These are phyloP conservation scores for Pythium rishiriense DNA, from an alignment of 352 stramenopile genomes.

Conservation along the genomic window DNA sequence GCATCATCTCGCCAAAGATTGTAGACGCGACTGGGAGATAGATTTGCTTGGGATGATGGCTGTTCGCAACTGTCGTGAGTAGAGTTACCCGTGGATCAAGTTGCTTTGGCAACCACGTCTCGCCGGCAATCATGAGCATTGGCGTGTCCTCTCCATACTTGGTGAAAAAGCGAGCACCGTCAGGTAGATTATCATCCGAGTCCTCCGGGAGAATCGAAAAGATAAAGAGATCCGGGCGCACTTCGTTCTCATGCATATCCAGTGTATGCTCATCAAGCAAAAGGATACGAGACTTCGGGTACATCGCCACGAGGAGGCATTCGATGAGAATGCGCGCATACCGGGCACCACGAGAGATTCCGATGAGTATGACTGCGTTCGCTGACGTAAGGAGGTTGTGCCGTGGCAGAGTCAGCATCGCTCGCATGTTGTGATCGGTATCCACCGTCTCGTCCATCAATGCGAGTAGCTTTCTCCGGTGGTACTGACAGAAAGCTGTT, in stretches of 20 bases:
- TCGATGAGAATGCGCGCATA: constrained; percentile 25
- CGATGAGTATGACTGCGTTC: background rate
- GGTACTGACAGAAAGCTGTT: constrained; percentile 6
- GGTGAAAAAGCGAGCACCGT: background rate
- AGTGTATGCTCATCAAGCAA: constrained; percentile 25
- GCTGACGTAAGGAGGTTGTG: background rate
- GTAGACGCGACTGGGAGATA: constrained; percentile 33
- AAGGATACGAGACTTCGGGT: constrained; percentile 20
- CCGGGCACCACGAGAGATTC: constrained; percentile 2
- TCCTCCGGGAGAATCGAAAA: constrained; percentile 30
- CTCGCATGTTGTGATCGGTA: background rate
- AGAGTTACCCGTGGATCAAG: constrained; percentile 3
- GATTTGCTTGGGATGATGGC: background rate
- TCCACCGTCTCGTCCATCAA: constrained; percentile 2
- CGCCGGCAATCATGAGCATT: constrained; percentile 10
- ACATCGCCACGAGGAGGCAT: constrained; percentile 37
- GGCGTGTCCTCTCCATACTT: background rate
- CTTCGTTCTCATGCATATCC: background rate
- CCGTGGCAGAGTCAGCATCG: constrained; percentile 3
- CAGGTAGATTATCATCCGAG: background rate
- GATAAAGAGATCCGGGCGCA: constrained; percentile 35
- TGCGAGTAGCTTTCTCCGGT: background rate
- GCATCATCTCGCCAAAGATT: constrained; percentile 42
- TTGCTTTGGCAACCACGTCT: background rate
- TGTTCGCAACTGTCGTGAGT: background rate